Evolutionary conservation across 2,329 filamentous ascomycete species (phyloP).

Genomic region (Arthroderma sp.): DNA sequence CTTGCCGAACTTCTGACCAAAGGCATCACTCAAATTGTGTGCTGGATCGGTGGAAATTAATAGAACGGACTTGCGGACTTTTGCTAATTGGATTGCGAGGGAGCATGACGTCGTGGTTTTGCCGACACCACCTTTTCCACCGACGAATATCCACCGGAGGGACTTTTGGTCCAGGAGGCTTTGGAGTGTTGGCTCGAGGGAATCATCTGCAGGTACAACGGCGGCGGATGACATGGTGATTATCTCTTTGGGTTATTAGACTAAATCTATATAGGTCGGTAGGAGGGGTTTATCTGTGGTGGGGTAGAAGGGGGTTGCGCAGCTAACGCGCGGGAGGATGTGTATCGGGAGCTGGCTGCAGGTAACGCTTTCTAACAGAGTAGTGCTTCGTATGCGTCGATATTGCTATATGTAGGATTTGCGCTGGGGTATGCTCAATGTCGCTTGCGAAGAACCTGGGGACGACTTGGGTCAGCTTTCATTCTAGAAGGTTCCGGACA

Average conservation of each 20-base stretch:
- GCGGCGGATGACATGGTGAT: conserved; percentile 29
- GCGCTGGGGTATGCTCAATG: no score
- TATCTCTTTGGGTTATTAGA: background rate
- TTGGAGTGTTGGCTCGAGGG: conserved; percentile 84
- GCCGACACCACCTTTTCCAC: conserved; percentile 94
- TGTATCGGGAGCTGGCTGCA: background rate
- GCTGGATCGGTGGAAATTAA: conserved; percentile 97
- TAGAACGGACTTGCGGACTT: conserved; percentile 85
- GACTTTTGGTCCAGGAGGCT: conserved; percentile 89
- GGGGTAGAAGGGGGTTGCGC: background rate
- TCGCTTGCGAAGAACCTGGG: no score
- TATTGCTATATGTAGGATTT: no score
- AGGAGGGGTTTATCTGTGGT: background rate
- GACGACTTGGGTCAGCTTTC: no score
- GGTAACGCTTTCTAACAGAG: no score
- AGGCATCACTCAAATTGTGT: conserved; percentile 95
- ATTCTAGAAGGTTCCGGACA: no score
- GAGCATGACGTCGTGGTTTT: conserved; percentile 99
- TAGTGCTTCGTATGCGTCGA: no score
- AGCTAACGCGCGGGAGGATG: background rate
- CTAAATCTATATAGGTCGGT: background rate
- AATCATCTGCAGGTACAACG: conserved; percentile 44
- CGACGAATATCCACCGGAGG: conserved; percentile 97
- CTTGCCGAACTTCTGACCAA: conserved; percentile 98
- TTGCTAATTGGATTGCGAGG: conserved; percentile 91